phyloP scores from a whole-genome alignment of 2,329 filamentous ascomycete genomes.

The Talaromyces marneffei region DNA sequence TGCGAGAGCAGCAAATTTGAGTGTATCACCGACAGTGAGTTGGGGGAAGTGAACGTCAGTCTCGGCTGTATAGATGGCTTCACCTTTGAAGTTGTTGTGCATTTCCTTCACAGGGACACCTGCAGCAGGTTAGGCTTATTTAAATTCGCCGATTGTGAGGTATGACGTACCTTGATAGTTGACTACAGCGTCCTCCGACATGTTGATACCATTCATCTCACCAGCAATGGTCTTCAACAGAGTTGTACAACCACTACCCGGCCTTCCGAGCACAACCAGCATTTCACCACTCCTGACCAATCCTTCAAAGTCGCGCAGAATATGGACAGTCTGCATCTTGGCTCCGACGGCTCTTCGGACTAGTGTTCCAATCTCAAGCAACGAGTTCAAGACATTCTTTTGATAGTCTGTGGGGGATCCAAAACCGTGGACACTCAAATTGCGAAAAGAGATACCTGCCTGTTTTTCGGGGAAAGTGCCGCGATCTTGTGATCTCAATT shows the following conservation, averaged over 20 bases:
- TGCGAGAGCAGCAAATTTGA: slow-evolving; percentile 69
- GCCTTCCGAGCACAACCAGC: slow-evolving; percentile 51
- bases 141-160: background rate
- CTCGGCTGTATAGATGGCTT: slow-evolving; percentile 82
- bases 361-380: slow-evolving; percentile 31
- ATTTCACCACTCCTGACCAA: slow-evolving; percentile 54
- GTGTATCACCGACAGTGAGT: slow-evolving; percentile 70
- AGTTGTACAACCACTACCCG: slow-evolving; percentile 62
- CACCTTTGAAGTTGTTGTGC: slow-evolving; percentile 70
- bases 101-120: slow-evolving; percentile 50
- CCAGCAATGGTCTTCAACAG: slow-evolving; percentile 77
- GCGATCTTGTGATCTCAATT: slow-evolving; percentile 27
- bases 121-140: background rate
- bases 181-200: slow-evolving; percentile 63
- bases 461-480: slow-evolving; percentile 29
- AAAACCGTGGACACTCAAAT: slow-evolving; percentile 42
- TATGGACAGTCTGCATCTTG: slow-evolving; percentile 50
- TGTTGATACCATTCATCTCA: slow-evolving; percentile 69
- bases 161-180: slow-evolving; percentile 60
- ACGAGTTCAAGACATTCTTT: slow-evolving; percentile 37
- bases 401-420: slow-evolving; percentile 41
- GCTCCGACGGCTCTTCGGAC: slow-evolving; percentile 29
- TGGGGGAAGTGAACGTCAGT: slow-evolving; percentile 78
- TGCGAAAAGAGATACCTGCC: slow-evolving; percentile 40
- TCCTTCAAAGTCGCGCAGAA: slow-evolving; percentile 60